Evolutionary conservation across 306 rosid species (phyloP).

Genomic region (Oxytropis ochrocephala): DNA sequence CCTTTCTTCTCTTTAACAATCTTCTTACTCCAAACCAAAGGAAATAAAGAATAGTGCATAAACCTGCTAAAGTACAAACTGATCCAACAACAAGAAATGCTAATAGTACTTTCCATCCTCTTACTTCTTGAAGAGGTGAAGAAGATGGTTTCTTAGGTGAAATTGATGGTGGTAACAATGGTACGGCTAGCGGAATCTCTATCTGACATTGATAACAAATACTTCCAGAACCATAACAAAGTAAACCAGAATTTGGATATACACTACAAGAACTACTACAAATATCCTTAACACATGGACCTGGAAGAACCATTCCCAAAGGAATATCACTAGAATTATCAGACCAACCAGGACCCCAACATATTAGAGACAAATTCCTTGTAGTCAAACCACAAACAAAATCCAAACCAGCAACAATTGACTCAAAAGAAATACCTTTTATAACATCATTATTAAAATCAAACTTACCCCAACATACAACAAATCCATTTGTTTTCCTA

Average conservation of each 20-base stretch:
- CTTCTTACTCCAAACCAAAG: conserved; percentile 23
- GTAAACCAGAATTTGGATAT: conserved; percentile 34
- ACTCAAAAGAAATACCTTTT: conserved; percentile 35
- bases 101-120: background rate
- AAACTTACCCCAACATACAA: conserved; percentile 29
- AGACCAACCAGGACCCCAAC: conserved; percentile 38
- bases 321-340: background rate
- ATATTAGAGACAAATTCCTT: conserved; percentile 26
- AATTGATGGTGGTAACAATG: conserved; percentile 2
- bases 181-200: conserved; percentile 27
- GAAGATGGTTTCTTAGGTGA: background rate
- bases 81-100: conserved; percentile 32
- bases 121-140: background rate
- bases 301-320: conserved; percentile 35
- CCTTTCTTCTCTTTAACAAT: background rate
- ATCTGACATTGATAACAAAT: conserved; percentile 31
- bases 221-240: conserved; percentile 32
- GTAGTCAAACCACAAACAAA: conserved; percentile 44
- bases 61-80: conserved; percentile 32
- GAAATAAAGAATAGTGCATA: conserved; percentile 27
- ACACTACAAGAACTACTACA: conserved; percentile 28
- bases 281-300: conserved; percentile 31
- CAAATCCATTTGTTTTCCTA: conserved; percentile 20
- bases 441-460: background rate
- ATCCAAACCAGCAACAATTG: conserved; percentile 45